Percentiles rank a stretch among this genome's conserved stretches.
These are phyloP conservation scores for Erodium texanum DNA, from an alignment of 441 rosid species.

Conservation along the genomic window DNA sequence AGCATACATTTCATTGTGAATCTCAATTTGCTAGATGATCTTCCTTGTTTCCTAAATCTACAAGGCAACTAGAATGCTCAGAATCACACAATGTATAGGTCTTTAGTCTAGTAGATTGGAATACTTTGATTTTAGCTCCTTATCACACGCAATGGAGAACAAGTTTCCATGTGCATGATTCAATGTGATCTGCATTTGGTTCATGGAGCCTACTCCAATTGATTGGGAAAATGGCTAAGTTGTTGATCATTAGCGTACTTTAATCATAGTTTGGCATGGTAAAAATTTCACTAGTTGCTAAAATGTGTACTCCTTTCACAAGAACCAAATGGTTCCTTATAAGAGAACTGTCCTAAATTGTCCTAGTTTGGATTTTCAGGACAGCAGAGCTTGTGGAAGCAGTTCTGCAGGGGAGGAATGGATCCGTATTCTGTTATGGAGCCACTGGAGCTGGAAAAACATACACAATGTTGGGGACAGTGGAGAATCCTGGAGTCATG, in stretches of 20 bases:
- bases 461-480: conserved; percentile 79
- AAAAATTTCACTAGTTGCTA: not conserved
- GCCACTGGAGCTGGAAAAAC: conserved; percentile 98
- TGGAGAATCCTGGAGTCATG: conserved; percentile 95
- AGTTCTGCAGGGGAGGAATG: conserved; percentile 82
- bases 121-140: too few species aligned
- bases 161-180: too few species aligned
- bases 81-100: too few species aligned
- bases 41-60: conserved; percentile 7
- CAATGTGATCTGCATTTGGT: too few species aligned
- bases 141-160: too few species aligned
- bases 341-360: not conserved
- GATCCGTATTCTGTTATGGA: conserved; percentile 93
- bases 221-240: too few species aligned
- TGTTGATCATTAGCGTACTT: too few species aligned
- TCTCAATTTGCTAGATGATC: conserved; percentile 3
- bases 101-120: too few species aligned
- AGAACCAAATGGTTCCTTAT: not conserved
- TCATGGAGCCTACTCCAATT: too few species aligned
- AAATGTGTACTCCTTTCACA: not conserved
- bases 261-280: too few species aligned
- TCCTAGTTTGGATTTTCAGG: conserved; percentile 37
- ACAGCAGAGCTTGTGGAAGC: conserved; percentile 83
- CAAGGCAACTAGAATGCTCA: not conserved
- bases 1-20: not conserved